These are phyloP conservation scores for Malassezia nana DNA, from an alignment of 1,284 basidiomycete genomes.

Conservation along the genomic window DNA sequence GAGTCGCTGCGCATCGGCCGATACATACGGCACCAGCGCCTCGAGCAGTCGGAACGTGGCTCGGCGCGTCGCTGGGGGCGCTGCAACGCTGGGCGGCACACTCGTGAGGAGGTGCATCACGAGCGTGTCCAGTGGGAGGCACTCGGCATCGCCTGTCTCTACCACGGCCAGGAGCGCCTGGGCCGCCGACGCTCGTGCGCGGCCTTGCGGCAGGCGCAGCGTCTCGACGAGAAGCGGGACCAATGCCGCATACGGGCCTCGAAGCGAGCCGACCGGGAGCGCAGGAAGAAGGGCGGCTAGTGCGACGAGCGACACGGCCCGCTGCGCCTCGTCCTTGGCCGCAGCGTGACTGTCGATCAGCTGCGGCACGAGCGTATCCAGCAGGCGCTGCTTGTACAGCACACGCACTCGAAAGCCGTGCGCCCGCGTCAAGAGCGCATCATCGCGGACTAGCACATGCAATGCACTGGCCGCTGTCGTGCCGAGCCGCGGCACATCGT, in stretches of 20 bases:
- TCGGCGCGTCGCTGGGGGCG: constrained; percentile 58
- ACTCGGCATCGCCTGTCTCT: constrained; percentile 4
- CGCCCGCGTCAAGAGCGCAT: constrained; percentile 16
- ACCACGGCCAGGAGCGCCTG: constrained; percentile 59
- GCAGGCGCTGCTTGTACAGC: constrained; percentile 68
- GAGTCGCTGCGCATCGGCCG: constrained; percentile 69
- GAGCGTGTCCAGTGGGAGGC: constrained; percentile 20
- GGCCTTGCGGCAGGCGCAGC: constrained; percentile 63
- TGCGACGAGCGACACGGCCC: constrained; percentile 69
- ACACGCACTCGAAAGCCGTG: constrained; percentile 31
- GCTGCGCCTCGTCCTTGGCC: constrained; percentile 43
- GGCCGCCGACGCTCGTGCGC: constrained; percentile 68
- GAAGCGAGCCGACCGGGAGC: constrained; percentile 58
- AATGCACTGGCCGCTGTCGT: constrained; percentile 15
- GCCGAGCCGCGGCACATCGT: constrained; percentile 8
- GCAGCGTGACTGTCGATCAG: constrained; percentile 53
- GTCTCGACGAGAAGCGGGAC: constrained; percentile 79
- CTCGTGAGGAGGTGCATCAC: constrained; percentile 22
- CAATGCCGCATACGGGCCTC: constrained; percentile 54
- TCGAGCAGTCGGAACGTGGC: constrained; percentile 62
- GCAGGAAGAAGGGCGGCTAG: constrained; percentile 71
- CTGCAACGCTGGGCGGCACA: constrained; percentile 17
- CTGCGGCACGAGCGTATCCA: constrained; percentile 63
- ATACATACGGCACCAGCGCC: constrained; percentile 62
- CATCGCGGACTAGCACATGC: constrained; percentile 18